Conservation (phyloP, 139 green algal species). For the Chlamydomonas schloesseri region DNA sequence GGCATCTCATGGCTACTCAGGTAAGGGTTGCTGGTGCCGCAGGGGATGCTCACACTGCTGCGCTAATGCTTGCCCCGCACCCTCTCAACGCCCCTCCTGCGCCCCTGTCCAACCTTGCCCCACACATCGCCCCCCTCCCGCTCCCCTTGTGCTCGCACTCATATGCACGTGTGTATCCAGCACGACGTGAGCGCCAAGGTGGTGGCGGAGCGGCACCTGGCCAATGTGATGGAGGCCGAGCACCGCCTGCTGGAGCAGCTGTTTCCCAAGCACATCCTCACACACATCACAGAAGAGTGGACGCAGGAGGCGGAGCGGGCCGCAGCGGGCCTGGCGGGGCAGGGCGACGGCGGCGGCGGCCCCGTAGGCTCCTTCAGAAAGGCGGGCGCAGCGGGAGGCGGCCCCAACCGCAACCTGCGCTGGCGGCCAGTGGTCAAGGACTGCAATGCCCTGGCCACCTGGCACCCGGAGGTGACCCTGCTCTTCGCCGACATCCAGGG, state of each 20-base stretch:
- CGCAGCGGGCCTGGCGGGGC: not conserved
- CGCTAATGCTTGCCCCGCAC: too few species aligned
- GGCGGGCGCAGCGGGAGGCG: not conserved
- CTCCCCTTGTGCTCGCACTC: too few species aligned
- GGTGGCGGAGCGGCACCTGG: constrained; percentile 32
- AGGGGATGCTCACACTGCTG: too few species aligned
- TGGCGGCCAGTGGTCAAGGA: constrained; percentile 29
- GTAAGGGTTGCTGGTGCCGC: too few species aligned
- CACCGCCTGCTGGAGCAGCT: constrained; percentile 46
- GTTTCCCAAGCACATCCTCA: constrained; percentile 38
- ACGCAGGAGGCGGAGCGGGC: constrained; percentile 11
- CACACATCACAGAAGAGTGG: constrained; percentile 20
- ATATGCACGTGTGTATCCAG: too few species aligned
- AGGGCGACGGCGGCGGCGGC: not conserved
- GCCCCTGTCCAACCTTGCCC: not conserved
- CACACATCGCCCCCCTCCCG: not conserved
- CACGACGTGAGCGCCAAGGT: constrained; percentile 39
- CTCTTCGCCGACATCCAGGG: constrained; percentile 27
- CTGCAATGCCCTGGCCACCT: constrained; percentile 20
- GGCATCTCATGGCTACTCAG: too few species aligned
- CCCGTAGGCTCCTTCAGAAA: not conserved
- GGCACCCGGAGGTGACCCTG: constrained; percentile 24
- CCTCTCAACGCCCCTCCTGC: not conserved
- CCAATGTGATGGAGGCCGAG: constrained; percentile 39
- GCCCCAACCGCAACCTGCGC: not conserved